Evolutionary conservation across 1,139 yeast species (phyloP), one percentile per base, ranked within the genome.

Genomic region (Protomyces inouyei): DNA sequence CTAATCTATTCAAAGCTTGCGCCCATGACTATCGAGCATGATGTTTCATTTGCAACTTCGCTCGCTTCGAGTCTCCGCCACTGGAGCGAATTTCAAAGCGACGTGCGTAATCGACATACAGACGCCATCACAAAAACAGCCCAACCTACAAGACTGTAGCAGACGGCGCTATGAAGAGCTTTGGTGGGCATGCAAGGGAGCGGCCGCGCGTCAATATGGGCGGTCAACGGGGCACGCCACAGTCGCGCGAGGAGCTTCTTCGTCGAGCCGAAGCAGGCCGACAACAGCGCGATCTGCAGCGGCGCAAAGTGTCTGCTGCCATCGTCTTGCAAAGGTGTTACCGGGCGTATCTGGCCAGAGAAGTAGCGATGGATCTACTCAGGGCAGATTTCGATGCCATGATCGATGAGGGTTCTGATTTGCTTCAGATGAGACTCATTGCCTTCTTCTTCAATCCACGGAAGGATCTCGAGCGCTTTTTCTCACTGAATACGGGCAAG

Each of bases 161-260:
- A 28, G 32, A 28, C 32, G 32, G 32, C 32, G 32, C 54, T n/a
- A 51, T 43, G 48, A n/a, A 16, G 6, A n/a, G 23, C 51, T n/a
- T 56, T 70, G 52, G 67, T 54, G 57, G 66, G 38, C 52, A 32
- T 28, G 59, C 61, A 4, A 25, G 64, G n/a, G 45, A 46, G 14
- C 45, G 57, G 36, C 64, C 65, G 18, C 56, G 63, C 5, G 61
- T 65, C 40, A 61, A 60, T 45, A 54, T 65, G 9, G 67, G 67
- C 14, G 65, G 67, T 38, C 28, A 45, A 25, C 43, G 60, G 16
- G 48, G 1, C 5, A 12, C 14, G 16, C 57, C 45, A 12, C 43
- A 46, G 21, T 45, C 52, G n/a, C 46, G 52, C 28, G 65, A 53
- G 18, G 63, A 43, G 8, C 43, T 65, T n/a, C 32, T 65, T 10